Conservation (phyloP, 2,329 filamentous ascomycete species). For the Diaporthe citri region DNA sequence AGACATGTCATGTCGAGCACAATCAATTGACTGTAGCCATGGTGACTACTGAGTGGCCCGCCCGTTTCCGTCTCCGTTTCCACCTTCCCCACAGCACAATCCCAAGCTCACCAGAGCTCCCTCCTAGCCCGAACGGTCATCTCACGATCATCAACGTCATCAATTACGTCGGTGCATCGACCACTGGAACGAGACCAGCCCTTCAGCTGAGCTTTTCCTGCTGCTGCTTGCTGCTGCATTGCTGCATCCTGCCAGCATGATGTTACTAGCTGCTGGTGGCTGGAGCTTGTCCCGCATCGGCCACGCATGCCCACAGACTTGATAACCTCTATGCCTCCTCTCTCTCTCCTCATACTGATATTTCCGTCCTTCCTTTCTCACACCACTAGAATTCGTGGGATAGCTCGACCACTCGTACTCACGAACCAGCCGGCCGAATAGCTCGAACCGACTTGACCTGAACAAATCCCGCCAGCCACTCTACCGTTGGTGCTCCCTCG, state of each 20-base stretch:
- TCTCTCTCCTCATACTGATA: neutral
- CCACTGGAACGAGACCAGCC: conserved; percentile 34
- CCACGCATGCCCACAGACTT: conserved; percentile 4
- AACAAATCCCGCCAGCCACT: neutral
- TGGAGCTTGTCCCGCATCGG: conserved; percentile 2
- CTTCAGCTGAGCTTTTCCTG: conserved; percentile 36
- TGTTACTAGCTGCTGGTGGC: conserved; percentile 11
- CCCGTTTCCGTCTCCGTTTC: neutral
- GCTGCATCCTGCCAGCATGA: neutral
- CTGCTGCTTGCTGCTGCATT: neutral
- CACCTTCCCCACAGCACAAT: neutral
- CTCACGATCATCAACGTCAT: conserved; percentile 41
- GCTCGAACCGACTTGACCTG: neutral
- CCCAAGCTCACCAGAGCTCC: conserved; percentile 4
- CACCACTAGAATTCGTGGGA: neutral
- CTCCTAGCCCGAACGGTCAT: conserved; percentile 29
- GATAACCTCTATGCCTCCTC: conserved; percentile 3
- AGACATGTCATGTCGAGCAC: neutral
- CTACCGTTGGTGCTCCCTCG: neutral
- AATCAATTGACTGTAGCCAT: neutral
- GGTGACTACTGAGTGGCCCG: neutral
- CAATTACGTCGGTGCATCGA: conserved; percentile 39
- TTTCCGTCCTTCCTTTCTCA: neutral
- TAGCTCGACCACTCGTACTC: neutral
- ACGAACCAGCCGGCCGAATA: neutral